Evolutionary conservation across 257 asterid species (phyloP), one percentile per base, ranked within the genome.

Genomic region (Leptodermis oblonga): DNA sequence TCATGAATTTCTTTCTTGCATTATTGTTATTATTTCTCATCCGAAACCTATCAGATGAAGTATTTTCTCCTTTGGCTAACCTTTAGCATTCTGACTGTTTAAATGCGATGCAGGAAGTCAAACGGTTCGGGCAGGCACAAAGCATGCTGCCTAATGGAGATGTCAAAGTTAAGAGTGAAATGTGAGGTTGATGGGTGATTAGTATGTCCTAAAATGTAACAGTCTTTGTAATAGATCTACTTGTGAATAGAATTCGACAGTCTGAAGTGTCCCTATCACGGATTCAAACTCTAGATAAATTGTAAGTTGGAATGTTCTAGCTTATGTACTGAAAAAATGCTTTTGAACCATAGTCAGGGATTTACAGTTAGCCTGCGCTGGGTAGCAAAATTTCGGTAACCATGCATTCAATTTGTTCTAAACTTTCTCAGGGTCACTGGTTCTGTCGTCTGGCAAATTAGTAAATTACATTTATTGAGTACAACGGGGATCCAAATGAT

Each of bases 71-170:
- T 52, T 52, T 25, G 1, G 26, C 23, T 59, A n/a, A 20, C 5
- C 23, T 60, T 22, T 33, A 18, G 28, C 26, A 9, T 62, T 37
- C 31, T 62, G 51, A 37, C 36, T 49, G 17, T 73, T 12, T 8
- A 6, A 41, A 52, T 20, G 37, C 62, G 54, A 33, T 78, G 79
- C 86, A 86, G 93, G 96, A 88, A 77, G 31, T 76, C 45, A 88
- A 83, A 70, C 84, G 86, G 34, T 64, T 58, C 33, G 80, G 81
- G 10, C 86, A 84, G 73, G 69, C 85, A 15, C 96, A 83, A 76
- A 82, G 71, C 64, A 70, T 70, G 55, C 78, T 86, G 28, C 86
- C 89, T 4, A 83, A 85, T 68, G 93, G 93, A 59, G 90, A 86
- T 68, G 81, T 72, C n/a, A 88, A 85, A 81, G 74, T 83, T 30